A percentile compares a stretch with the other conserved stretches of the same genome.
These are phyloP conservation scores for Daldinia sp. DNA, from an alignment of 2,329 filamentous ascomycete genomes.

Conservation along the genomic window DNA sequence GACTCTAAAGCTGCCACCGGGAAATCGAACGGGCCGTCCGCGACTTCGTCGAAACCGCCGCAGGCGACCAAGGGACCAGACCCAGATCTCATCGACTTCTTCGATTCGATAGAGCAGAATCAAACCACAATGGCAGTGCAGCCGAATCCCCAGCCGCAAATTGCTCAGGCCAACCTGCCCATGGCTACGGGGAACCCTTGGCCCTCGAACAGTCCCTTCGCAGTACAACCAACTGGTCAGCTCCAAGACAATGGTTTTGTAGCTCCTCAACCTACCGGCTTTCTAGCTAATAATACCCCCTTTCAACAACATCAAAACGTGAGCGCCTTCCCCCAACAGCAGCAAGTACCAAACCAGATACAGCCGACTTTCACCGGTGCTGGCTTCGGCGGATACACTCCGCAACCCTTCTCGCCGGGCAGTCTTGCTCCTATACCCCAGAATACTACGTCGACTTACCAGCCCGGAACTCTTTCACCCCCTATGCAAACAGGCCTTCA, in stretches of 20 bases:
- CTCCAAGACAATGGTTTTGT: slow-evolving; percentile 45
- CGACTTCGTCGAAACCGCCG: slow-evolving; percentile 53
- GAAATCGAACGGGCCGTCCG: slow-evolving; percentile 51
- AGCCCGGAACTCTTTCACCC: slow-evolving; percentile 54
- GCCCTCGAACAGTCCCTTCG: slow-evolving; percentile 48
- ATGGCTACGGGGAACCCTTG: slow-evolving; percentile 50
- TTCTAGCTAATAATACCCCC: slow-evolving; percentile 52
- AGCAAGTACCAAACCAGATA: slow-evolving; percentile 53
- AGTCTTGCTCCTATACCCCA: slow-evolving; percentile 66
- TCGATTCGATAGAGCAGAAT: slow-evolving; percentile 90
- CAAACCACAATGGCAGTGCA: slow-evolving; percentile 73
- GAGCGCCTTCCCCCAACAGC: slow-evolving; percentile 47
- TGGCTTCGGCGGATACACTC: slow-evolving; percentile 84
- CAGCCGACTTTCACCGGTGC: slow-evolving; percentile 70
- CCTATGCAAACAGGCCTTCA: slow-evolving; percentile 53
- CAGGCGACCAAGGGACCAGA: slow-evolving; percentile 68
- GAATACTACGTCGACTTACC: slow-evolving; percentile 61
- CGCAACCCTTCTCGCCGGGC: slow-evolving; percentile 66
- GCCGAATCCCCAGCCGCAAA: slow-evolving; percentile 48
- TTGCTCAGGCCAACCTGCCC: slow-evolving; percentile 43
- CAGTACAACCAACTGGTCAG: slow-evolving; percentile 47
- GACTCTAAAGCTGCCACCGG: slow-evolving; percentile 51
- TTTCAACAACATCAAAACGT: slow-evolving; percentile 54
- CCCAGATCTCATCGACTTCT: slow-evolving; percentile 90
- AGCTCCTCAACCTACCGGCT: slow-evolving; percentile 49